Evolutionary conservation across 768 basidiomycete species (phyloP), one percentile per base, ranked within the genome.

Genomic region (Suillus spraguei): DNA sequence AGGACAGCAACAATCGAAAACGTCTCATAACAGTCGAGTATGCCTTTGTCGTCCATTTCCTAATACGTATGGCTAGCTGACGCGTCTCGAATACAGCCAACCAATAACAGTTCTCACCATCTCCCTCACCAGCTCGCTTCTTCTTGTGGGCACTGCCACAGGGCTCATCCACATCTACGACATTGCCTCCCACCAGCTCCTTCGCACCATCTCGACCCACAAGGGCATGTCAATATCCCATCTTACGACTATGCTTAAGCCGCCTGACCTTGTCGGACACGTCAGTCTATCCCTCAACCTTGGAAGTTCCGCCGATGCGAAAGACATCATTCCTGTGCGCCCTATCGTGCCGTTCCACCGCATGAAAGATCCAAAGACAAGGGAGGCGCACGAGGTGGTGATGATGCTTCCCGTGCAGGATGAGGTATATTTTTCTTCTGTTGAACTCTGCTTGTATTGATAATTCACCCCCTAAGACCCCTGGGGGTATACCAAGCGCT

Each of bases 251-350:
- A 82, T 99, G 77, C 81, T 96, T 56, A 91, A 91, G 67, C 97
- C 97, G 2, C 83, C 87, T 20, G 96, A 99, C 74, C 83, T 99
- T 49, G 81, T 94, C 62, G 92, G 93, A 1, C 93, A 95, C 70
- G 79, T 91, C 63, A 88, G 81, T 64, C 79, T 94, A 46, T 75
- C 80, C 73, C 54, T 81, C 69, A 68, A 74, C 72, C 55, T 76
- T 74, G 54, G 78, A 17, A 69, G 64, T 60, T 63, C 78, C 68
- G 73, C 77, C 47, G 71, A 74, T 4, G 76, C 78, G 3, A 84
- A 83, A 64, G 89, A 92, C 56, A 75, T 80, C 42, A 83, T 91
- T 59, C 88, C 91, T 17, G 81, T 89, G 22, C 85, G 83, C 61
- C 84, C 88, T 4, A 80, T 94, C 6, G 76, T 81, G 38, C 81